Percentiles rank a stretch among this genome's conserved stretches.
These are phyloP conservation scores for Cicer judaicum DNA, from an alignment of 306 rosid genomes.

Conservation along the genomic window DNA sequence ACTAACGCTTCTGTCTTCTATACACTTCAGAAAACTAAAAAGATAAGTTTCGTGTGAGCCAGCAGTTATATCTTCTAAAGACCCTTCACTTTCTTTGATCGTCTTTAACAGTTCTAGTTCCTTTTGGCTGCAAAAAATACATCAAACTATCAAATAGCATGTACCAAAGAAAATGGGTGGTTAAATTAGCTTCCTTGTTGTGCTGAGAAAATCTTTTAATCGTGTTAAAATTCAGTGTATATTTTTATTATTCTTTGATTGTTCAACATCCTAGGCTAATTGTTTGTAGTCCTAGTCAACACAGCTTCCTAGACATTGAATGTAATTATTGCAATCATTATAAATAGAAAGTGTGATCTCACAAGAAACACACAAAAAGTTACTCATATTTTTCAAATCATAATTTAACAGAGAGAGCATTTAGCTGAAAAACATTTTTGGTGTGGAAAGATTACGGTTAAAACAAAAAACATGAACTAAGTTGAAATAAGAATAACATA, in stretches of 20 bases:
- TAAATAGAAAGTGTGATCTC: no score
- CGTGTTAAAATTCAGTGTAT: not conserved
- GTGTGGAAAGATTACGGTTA: not conserved
- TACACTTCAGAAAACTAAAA: conserved; percentile 43
- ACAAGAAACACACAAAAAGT: no score
- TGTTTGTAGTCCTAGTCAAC: no score
- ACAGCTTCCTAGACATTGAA: no score
- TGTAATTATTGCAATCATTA: no score
- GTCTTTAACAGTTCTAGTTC: conserved; percentile 72
- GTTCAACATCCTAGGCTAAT: no score
- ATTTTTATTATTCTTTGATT: no score
- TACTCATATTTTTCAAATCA: no score
- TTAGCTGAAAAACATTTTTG: not conserved
- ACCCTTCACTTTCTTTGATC: conserved; percentile 55
- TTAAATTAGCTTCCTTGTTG: not conserved
- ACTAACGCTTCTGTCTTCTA: conserved; percentile 57
- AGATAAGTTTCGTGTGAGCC: conserved; percentile 42
- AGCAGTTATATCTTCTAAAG: conserved; percentile 48
- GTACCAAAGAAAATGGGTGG: not conserved
- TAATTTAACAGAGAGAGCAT: not conserved
- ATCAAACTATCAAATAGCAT: conserved; percentile 24
- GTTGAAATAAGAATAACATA: conserved; percentile 37
- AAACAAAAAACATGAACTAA: conserved; percentile 5
- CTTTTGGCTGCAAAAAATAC: conserved; percentile 59
- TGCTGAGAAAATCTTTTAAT: conserved; percentile 2